phyloP scores from a whole-genome alignment of 352 stramenopile species.

The Aphanomyces cochlioides region DNA sequence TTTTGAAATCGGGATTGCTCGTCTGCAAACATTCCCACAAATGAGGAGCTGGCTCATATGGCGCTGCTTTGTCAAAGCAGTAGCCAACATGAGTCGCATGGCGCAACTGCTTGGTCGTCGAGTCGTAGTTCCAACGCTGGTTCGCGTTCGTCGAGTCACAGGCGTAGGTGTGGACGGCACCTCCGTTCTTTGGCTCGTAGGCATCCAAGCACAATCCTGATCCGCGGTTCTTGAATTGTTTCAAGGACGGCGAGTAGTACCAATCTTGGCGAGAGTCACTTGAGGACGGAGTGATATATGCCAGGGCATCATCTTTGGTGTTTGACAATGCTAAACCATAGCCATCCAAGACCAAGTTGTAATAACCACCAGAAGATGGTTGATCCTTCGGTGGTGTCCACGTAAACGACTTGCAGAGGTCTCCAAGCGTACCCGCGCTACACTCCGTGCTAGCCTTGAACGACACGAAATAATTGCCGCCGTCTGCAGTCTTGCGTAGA shows the following conservation, averaged over 20 bases:
- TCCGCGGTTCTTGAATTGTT: background rate
- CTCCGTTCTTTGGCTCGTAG: slow-evolving; percentile 50
- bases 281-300: background rate
- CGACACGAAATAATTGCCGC: slow-evolving; percentile 61
- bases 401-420: background rate
- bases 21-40: slow-evolving; percentile 12
- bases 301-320: background rate
- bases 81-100: slow-evolving; percentile 46
- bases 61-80: slow-evolving; percentile 44
- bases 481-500: slow-evolving; percentile 56
- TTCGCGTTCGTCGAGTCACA: slow-evolving; percentile 54
- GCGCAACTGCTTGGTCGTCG: slow-evolving; percentile 40
- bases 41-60: background rate
- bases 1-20: background rate
- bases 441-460: slow-evolving; percentile 70
- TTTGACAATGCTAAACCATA: background rate
- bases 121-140: slow-evolving; percentile 66
- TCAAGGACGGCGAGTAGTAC: background rate
- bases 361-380: too few species aligned
- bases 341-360: background rate
- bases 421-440: background rate
- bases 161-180: slow-evolving; percentile 52
- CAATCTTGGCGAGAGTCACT: background rate
- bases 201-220: slow-evolving; percentile 48
- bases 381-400: background rate